Percentiles rank a stretch among this genome's conserved stretches.
phyloP scores from a whole-genome alignment of 1,284 basidiomycete species.

The Leccinum subatratum region DNA sequence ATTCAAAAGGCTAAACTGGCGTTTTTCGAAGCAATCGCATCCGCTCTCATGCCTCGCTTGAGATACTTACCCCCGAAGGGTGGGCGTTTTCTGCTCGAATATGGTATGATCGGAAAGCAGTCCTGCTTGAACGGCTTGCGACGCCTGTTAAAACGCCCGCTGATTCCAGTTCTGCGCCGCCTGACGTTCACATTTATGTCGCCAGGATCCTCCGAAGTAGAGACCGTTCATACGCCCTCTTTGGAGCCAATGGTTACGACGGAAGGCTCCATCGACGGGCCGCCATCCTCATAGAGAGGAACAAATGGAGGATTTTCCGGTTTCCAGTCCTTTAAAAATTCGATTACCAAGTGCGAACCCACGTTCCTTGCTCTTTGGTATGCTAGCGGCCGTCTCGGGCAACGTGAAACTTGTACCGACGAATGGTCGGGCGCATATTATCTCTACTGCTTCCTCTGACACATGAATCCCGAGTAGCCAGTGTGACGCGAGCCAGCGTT shows the following conservation, averaged over 20 bases:
- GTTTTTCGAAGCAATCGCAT: constrained; percentile 77
- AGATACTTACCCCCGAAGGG: constrained; percentile 77
- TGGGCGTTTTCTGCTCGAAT: constrained; percentile 85
- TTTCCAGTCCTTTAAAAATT: constrained; percentile 78
- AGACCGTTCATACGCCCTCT: constrained; percentile 72
- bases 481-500: constrained; percentile 90
- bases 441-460: constrained; percentile 75
- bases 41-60: constrained; percentile 65
- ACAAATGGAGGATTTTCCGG: constrained; percentile 69
- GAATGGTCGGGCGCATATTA: constrained; percentile 73
- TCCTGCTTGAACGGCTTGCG: constrained; percentile 71
- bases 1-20: constrained; percentile 96
- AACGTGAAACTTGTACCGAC: constrained; percentile 30
- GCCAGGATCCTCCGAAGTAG: constrained; percentile 73
- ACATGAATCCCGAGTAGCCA: constrained; percentile 76
- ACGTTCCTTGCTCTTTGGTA: constrained; percentile 68
- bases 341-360: constrained; percentile 79
- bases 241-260: constrained; percentile 30
- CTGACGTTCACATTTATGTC: constrained; percentile 75
- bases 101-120: constrained; percentile 83
- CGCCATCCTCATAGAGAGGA: constrained; percentile 46
- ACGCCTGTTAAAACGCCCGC: constrained; percentile 33
- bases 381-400: constrained; percentile 25
- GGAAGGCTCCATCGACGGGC: constrained; percentile 20
- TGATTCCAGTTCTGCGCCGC: constrained; percentile 11